Percentiles rank a stretch among this genome's conserved stretches.
These are phyloP conservation scores for Nepenthes gracilis DNA, from an alignment of 148 eudicot genomes.

Conservation along the genomic window DNA sequence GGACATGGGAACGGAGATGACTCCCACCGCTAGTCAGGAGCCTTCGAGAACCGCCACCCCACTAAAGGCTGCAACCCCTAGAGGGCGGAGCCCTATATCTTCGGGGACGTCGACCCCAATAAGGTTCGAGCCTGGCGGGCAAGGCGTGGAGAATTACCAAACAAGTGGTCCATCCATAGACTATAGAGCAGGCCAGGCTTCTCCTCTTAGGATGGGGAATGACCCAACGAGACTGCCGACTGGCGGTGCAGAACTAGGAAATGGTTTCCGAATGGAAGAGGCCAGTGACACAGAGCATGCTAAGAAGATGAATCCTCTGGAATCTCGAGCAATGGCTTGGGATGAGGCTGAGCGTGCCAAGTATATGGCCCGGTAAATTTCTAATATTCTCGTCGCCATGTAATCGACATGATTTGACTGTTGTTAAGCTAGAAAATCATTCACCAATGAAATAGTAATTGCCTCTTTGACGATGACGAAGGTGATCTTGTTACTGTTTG, in stretches of 20 bases:
- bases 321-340: constrained; percentile 84
- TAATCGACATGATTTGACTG: neutral
- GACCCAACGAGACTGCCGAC: constrained; percentile 15
- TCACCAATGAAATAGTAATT: too few relatives aligned
- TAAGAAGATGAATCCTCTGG: constrained; percentile 46
- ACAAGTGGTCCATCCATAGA: neutral
- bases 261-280: constrained; percentile 13
- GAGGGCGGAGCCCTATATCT: constrained; percentile 56
- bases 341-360: constrained; percentile 96
- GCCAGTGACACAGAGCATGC: constrained; percentile 11
- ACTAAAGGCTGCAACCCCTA: constrained; percentile 62
- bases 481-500: constrained; percentile 4
- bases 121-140: constrained; percentile 26
- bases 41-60: constrained; percentile 92
- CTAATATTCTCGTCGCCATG: neutral
- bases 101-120: constrained; percentile 67
- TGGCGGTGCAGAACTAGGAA: constrained; percentile 19
- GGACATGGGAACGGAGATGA: constrained; percentile 99
- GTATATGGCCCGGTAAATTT: constrained; percentile 69
- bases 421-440: too few relatives aligned
- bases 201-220: constrained; percentile 34
- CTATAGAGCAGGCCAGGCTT: constrained; percentile 8
- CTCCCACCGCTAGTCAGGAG: constrained; percentile 82
- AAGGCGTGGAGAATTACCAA: constrained; percentile 16
- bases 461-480: too few relatives aligned